These are phyloP conservation scores for Beauveria scarabaeidicola DNA, from an alignment of 2,329 filamentous ascomycete species.

Conservation along the genomic window DNA sequence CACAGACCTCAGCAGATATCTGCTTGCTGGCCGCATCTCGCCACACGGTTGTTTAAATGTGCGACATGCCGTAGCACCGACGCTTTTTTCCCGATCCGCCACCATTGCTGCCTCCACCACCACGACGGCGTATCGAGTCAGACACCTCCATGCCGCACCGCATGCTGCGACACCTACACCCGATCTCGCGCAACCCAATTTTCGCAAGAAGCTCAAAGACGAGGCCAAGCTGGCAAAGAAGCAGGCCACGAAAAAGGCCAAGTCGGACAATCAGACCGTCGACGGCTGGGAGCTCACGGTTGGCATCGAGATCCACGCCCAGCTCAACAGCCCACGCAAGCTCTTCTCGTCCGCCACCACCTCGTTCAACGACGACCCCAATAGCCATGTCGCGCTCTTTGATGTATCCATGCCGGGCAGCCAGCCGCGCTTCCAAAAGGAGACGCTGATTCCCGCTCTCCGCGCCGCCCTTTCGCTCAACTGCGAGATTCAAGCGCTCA, in stretches of 20 bases:
- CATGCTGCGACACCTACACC: slow-evolving; percentile 16
- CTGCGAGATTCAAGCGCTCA: slow-evolving; percentile 67
- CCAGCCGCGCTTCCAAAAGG: slow-evolving; percentile 77
- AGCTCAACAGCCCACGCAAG: slow-evolving; percentile 81
- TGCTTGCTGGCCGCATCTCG: slow-evolving; percentile 37
- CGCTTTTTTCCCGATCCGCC: slow-evolving; percentile 12
- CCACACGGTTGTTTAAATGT: slow-evolving; percentile 32
- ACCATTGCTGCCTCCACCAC: slow-evolving; percentile 6
- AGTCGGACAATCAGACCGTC: slow-evolving; percentile 41
- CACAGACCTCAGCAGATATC: slow-evolving; percentile 38
- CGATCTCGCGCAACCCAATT: slow-evolving; percentile 32
- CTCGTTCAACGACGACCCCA: slow-evolving; percentile 60
- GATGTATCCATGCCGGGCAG: slow-evolving; percentile 84
- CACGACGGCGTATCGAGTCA: slow-evolving; percentile 13
- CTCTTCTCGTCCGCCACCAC: slow-evolving; percentile 72
- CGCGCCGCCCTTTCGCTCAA: slow-evolving; percentile 78
- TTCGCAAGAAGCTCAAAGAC: slow-evolving; percentile 66
- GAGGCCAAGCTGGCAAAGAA: slow-evolving; percentile 64
- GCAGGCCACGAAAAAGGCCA: slow-evolving; percentile 42
- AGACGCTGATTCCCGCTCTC: slow-evolving; percentile 79
- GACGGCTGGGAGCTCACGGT: slow-evolving; percentile 86
- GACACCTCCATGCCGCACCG: slow-evolving; percentile 25
- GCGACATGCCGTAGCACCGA: slow-evolving; percentile 14
- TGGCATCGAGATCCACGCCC: slow-evolving; percentile 94
- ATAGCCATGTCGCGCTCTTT: slow-evolving; percentile 81